Conservation (phyloP, 1,139 yeast genomes). For the Barnettozyma hawaiiensis region DNA sequence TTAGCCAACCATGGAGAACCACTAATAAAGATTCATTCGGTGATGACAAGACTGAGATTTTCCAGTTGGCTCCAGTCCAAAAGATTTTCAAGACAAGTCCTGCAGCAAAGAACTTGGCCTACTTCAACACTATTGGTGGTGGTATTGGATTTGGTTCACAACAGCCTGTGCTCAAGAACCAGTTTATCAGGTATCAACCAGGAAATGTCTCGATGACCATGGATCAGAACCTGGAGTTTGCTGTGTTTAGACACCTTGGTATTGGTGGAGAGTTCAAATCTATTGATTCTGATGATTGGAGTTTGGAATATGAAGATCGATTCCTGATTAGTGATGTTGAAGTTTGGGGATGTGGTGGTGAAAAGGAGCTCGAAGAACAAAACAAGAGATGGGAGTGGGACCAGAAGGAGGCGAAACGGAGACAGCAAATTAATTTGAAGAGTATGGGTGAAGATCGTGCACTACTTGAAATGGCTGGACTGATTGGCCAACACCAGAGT, state of each 20-base stretch:
- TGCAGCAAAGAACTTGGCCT: conserved; percentile 32
- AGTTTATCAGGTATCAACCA: conserved; percentile 36
- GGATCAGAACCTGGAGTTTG: conserved; percentile 76
- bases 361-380: conserved; percentile 71
- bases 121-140: conserved; percentile 64
- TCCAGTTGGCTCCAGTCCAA: conserved; percentile 63
- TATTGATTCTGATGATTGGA: conserved; percentile 25
- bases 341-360: conserved; percentile 88
- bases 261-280: conserved; percentile 43
- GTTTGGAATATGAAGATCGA: conserved; percentile 54
- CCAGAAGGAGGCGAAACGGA: conserved; percentile 71
- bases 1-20: conserved; percentile 69
- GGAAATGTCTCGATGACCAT: conserved; percentile 78
- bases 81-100: conserved; percentile 43
- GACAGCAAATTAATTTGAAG: conserved; percentile 63
- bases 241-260: conserved; percentile 66
- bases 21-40: conserved; percentile 76
- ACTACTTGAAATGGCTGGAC: conserved; percentile 83
- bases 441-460: conserved; percentile 79
- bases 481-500: conserved; percentile 64
- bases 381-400: conserved; percentile 87
- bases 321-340: conserved; percentile 71
- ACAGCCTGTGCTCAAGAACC: conserved; percentile 51
- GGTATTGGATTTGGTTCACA: conserved; percentile 77
- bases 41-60: conserved; percentile 44